Base-by-base conservation (phyloP, 2,329 filamentous ascomycete species). In the Aureobasidium zeae region DNA sequence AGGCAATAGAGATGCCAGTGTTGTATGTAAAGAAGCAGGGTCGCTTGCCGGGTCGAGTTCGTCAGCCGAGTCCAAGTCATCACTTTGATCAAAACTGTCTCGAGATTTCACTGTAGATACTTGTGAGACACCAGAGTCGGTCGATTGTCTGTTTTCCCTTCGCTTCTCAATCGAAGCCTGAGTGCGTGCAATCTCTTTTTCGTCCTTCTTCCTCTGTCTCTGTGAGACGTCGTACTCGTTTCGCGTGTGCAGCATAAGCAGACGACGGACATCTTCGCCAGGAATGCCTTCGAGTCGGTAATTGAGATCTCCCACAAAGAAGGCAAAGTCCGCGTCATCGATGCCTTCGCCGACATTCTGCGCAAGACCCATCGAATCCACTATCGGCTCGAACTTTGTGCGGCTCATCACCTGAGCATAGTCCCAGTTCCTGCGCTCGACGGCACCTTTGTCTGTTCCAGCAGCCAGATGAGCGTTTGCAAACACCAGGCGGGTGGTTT, bases 271-370 rank as follows among this genome's bases (percentile, higher is more conserved):
- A 59, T 98, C 91, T 26, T 91, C 83, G 1, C 87, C 88, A 0
- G 89, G 85, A 36, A 96, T 75, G 32, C 82, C 85, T 38, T 93
- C 86, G 1, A 98, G 72, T 22, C 91, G 78, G 58, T 95, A 98
- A 60, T 98, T 98, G 30, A 98, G 71, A 61, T 98, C 91, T 5
- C 91, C 91, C 56, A 94, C 85, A 86, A 89, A 96, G 57, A 98
- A 95, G 0, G 81, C 79, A 64, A 95, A 87, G 57, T 98, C 91
- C 52, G 94, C 89, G 28, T 93, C 84, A 1, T 86, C 88, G 51
- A 98, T 81, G 25, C 70, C 75, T 16, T 81, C 76, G n/a, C 80
- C 77, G 26, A 63, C 60, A 2, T 58, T 63, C 46, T 73, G 68
- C 2, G 79, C 71, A 2, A 75, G 66, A 5, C 82, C 76, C 7